phyloP scores from a whole-genome alignment of 2,329 filamentous ascomycete species.

The Bisporella sp. region DNA sequence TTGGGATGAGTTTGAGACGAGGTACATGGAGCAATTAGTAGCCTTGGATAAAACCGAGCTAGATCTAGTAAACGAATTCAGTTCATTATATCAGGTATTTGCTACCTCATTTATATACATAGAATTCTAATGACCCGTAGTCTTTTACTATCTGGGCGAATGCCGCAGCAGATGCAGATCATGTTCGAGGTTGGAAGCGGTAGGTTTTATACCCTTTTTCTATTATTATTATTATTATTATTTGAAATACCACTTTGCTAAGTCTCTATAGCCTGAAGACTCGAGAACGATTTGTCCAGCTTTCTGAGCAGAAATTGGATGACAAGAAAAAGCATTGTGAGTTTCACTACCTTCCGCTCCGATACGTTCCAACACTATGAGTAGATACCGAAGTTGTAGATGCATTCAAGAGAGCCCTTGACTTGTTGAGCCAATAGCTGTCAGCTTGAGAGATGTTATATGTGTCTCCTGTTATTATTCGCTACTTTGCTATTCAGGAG shows the following conservation, averaged over 20 bases:
- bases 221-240: too few relatives aligned
- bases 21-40: slow-evolving; percentile 60
- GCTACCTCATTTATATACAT: background rate
- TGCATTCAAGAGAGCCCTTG: slow-evolving; percentile 56
- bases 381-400: slow-evolving; percentile 50
- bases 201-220: slow-evolving; percentile 32
- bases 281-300: slow-evolving; percentile 66
- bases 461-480: too few relatives aligned
- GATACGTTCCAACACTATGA: slow-evolving; percentile 11
- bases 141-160: slow-evolving; percentile 76
- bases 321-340: slow-evolving; percentile 76
- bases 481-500: too few relatives aligned
- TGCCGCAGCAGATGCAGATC: slow-evolving; percentile 64
- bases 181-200: slow-evolving; percentile 72
- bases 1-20: slow-evolving; percentile 67
- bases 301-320: slow-evolving; percentile 64
- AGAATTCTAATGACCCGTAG: slow-evolving; percentile 35
- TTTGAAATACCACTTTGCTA: slow-evolving; percentile 5
- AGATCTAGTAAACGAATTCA: slow-evolving; percentile 53
- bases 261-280: slow-evolving; percentile 59
- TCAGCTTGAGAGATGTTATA: too few relatives aligned
- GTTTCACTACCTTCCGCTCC: slow-evolving; percentile 26
- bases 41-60: slow-evolving; percentile 58
- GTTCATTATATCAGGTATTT: background rate
- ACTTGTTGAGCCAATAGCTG: slow-evolving; percentile 10